Evolutionary conservation across 352 stramenopile genomes (phyloP).

Genomic region (Globisporangium rhizosaccharum): DNA sequence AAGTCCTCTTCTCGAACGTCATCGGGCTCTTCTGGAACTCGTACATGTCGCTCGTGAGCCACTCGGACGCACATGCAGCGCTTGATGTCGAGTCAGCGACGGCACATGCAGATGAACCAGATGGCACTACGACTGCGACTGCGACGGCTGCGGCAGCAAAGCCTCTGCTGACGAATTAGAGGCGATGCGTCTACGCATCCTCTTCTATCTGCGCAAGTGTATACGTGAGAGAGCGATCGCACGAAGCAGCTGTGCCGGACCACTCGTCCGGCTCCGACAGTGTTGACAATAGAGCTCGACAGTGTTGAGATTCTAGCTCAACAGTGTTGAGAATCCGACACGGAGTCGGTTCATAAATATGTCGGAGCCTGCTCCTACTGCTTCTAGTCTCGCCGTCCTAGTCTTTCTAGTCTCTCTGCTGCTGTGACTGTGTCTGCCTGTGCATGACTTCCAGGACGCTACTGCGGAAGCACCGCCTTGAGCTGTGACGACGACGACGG

Average conservation of each 20-base stretch:
- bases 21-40: slow-evolving; percentile 80
- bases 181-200: too few relatives aligned
- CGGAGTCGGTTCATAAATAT: background rate
- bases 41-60: slow-evolving; percentile 78
- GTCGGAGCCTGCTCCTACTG: background rate
- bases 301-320: background rate
- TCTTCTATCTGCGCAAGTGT: background rate
- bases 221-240: background rate
- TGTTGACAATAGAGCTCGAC: background rate
- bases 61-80: slow-evolving; percentile 15
- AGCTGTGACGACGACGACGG: background rate
- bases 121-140: background rate
- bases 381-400: too few relatives aligned
- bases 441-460: background rate
- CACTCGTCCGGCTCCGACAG: background rate
- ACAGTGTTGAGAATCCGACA: background rate
- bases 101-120: background rate
- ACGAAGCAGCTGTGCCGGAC: background rate
- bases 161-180: slow-evolving; percentile 3
- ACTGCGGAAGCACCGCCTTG: slow-evolving; percentile 14
- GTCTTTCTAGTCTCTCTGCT: background rate
- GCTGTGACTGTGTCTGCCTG: background rate
- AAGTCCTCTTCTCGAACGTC: slow-evolving; percentile 83
- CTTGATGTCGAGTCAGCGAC: background rate
- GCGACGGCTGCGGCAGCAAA: background rate